These are phyloP conservation scores for Diaporthe sp. DNA, from an alignment of 2,329 filamentous ascomycete genomes.

Conservation along the genomic window DNA sequence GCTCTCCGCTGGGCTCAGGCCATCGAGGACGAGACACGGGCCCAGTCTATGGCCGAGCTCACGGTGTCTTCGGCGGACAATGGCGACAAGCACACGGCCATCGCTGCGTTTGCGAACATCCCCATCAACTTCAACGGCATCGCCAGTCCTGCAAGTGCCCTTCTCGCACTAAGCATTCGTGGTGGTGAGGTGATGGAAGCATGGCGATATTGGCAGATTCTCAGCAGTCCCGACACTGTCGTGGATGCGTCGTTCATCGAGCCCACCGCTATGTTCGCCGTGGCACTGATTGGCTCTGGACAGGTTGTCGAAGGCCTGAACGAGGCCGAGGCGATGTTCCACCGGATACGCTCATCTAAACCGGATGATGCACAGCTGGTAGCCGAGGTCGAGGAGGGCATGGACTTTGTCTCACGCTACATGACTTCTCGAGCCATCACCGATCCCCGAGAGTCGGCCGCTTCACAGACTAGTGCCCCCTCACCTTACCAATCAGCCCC, in stretches of 20 bases:
- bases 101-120: constrained; percentile 72
- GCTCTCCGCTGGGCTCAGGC: constrained; percentile 79
- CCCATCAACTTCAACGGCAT: constrained; percentile 60
- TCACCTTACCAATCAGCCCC: constrained; percentile 65
- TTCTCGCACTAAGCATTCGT: constrained; percentile 88
- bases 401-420: constrained; percentile 73
- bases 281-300: constrained; percentile 87
- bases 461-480: constrained; percentile 57
- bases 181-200: constrained; percentile 82
- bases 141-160: constrained; percentile 75
- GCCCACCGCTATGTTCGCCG: constrained; percentile 88
- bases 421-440: constrained; percentile 66
- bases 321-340: constrained; percentile 87
- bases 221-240: constrained; percentile 71
- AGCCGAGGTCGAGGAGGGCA: constrained; percentile 88
- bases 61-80: constrained; percentile 83
- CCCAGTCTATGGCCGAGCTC: constrained; percentile 76
- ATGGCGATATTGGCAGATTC: constrained; percentile 81
- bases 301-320: constrained; percentile 83
- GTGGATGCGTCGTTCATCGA: constrained; percentile 79
- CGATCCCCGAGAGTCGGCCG: constrained; percentile 64
- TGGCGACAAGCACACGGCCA: constrained; percentile 75
- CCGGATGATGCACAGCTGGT: constrained; percentile 66
- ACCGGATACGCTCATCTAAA: constrained; percentile 76
- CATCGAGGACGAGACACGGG: constrained; percentile 68